Evolutionary conservation across 345 rosid species (phyloP), one percentile per base, ranked within the genome.

Genomic region (Dovyalis caffra): DNA sequence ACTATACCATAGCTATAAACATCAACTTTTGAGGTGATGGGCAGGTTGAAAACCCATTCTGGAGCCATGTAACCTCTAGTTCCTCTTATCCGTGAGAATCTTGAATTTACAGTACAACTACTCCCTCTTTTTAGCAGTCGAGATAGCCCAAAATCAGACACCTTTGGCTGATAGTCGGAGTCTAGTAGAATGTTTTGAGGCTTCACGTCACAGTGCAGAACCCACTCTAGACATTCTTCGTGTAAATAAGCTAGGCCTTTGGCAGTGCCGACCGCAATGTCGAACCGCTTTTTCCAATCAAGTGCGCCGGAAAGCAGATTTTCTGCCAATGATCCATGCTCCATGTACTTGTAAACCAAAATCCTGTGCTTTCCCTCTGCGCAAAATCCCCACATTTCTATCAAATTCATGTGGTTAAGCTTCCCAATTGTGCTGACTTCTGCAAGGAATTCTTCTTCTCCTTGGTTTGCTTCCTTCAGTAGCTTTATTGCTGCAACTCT

Each of bases 191-290:
- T 71, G 31, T 71, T 71, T 8, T 71, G 74, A 71, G 74, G 74
- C 66, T 71, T 73, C 31, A 73, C 57, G 29, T 64, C 76, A 31
- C 76, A 63, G 23, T 73, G 76, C 28, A 74, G 68, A 51, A 74
- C 71, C 77, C 77, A 74, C 64, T 74, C 77, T 5, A 74, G 35
- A 62, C 77, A 65, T 38, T 74, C 77, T 49, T 74, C 77, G 25
- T 74, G 77, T 3, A 74, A 33, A 56, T 66, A 74, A 64, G 77
- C 77, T 3, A 74, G 64, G 9, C 71, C 77, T 53, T 43, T 74
- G 21, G 77, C 77, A 1, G 51, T 47, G 1, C 77, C 77, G 34
- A 74, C 23, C 2, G 71, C 71, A 51, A 74, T 74, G 11, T 64
- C 51, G 6, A 45, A 74, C 58, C 77, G 23, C 58, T 49, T 66